phyloP scores from a whole-genome alignment of 768 basidiomycete genomes.

The Tylopilus cervinicoccineus region DNA sequence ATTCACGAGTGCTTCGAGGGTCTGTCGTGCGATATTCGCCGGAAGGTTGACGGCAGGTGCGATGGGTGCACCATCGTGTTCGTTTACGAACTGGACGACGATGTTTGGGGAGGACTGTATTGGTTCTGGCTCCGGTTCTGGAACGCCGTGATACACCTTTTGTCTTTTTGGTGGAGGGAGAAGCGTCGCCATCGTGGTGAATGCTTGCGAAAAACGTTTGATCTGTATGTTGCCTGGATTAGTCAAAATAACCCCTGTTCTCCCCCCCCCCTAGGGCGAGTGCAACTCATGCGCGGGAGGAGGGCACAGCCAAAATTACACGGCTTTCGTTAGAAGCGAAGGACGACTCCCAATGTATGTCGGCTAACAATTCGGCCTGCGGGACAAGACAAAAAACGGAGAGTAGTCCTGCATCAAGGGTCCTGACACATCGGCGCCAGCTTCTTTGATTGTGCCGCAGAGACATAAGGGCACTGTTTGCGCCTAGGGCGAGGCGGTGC shows the following conservation, averaged over 20 bases:
- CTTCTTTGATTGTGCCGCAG: neutral
- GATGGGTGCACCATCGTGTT: constrained; percentile 75
- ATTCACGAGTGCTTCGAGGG: constrained; percentile 86
- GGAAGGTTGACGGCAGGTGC: constrained; percentile 90
- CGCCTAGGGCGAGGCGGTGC: constrained; percentile 6
- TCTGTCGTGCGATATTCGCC: constrained; percentile 80
- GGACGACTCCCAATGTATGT: too few species aligned
- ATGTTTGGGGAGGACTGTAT: constrained; percentile 55
- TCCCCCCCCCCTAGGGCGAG: too few species aligned
- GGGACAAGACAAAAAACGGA: neutral
- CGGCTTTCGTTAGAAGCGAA: too few species aligned
- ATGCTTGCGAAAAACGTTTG: neutral
- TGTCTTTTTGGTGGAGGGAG: constrained; percentile 87
- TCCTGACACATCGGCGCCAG: neutral
- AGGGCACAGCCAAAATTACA: too few species aligned
- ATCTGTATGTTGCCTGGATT: constrained; percentile 1
- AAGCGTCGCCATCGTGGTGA: constrained; percentile 69
- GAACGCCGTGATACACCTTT: constrained; percentile 75
- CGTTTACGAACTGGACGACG: constrained; percentile 89
- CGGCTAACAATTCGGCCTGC: constrained; percentile 9
- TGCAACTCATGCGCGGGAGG: too few species aligned
- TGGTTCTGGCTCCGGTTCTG: constrained; percentile 55
- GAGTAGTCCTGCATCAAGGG: constrained; percentile 11
- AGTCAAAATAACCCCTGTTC: constrained; percentile 20
- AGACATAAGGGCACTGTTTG: neutral